Conservation (phyloP, 1,284 basidiomycete species). For the Rhodotorula sp. region DNA sequence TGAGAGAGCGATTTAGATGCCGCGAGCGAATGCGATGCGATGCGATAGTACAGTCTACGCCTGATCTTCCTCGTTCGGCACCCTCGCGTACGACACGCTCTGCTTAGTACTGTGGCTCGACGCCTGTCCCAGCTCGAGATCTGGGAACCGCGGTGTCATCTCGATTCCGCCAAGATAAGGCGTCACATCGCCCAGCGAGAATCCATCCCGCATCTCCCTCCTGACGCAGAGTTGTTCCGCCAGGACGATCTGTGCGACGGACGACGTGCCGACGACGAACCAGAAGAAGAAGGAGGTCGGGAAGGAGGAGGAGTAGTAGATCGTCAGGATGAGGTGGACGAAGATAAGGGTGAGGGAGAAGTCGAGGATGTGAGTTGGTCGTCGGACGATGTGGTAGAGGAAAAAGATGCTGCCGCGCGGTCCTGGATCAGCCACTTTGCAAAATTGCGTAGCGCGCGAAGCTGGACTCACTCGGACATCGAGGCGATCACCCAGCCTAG, state of each 20-base stretch:
- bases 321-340: slow-evolving; percentile 85
- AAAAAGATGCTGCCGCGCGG: slow-evolving; percentile 70
- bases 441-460: neutral
- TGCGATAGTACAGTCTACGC: neutral
- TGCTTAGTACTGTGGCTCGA: neutral
- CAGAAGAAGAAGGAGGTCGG: slow-evolving; percentile 90
- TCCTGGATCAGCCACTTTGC: neutral
- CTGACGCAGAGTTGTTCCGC: slow-evolving; percentile 87
- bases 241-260: slow-evolving; percentile 69
- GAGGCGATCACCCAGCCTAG: slow-evolving; percentile 76
- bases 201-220: slow-evolving; percentile 84
- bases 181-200: slow-evolving; percentile 48
- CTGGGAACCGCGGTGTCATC: neutral
- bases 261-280: slow-evolving; percentile 68
- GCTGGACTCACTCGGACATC: slow-evolving; percentile 67
- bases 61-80: slow-evolving; percentile 6
- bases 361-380: slow-evolving; percentile 91
- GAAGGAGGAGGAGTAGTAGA: slow-evolving; percentile 81
- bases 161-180: slow-evolving; percentile 16
- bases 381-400: slow-evolving; percentile 78
- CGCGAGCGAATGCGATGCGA: neutral
- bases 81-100: slow-evolving; percentile 1
- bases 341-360: slow-evolving; percentile 85
- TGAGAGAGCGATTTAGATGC: neutral
- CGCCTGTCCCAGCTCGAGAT: slow-evolving; percentile 4